phyloP scores from a whole-genome alignment of 148 eudicot species.

The Silene conica region DNA sequence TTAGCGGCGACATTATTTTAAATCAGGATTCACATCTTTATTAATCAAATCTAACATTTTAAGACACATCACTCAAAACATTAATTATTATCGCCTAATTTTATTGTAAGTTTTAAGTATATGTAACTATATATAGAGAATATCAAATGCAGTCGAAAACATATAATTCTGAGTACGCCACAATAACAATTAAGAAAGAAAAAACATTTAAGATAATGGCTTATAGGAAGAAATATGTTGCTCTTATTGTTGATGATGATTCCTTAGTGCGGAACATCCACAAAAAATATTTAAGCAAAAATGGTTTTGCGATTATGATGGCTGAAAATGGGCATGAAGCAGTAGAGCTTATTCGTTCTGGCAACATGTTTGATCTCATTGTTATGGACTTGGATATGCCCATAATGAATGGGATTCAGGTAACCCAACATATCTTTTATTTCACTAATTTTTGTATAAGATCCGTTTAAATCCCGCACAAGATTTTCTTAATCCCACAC shows the following conservation, averaged over 20 bases:
- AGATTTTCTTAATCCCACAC: too few species aligned
- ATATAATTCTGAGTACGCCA: not conserved
- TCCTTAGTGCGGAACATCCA: not conserved
- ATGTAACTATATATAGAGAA: not conserved
- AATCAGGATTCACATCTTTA: too few species aligned
- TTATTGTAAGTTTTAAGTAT: not conserved
- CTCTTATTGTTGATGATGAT: slow-evolving; percentile 26
- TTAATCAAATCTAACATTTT: too few species aligned
- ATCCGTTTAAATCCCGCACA: too few species aligned
- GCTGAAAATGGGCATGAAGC: slow-evolving; percentile 22
- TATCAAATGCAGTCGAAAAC: not conserved
- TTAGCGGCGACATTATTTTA: too few species aligned
- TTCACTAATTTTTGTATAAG: too few species aligned
- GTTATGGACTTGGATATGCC: slow-evolving; percentile 28
- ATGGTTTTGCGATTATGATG: slow-evolving; percentile 9
- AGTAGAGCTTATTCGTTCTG: slow-evolving; percentile 6
- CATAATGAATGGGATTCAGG: slow-evolving; percentile 26
- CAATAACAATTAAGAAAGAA: not conserved
- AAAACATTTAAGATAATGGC: not conserved
- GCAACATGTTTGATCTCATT: slow-evolving; percentile 12
- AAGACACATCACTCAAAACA: not conserved
- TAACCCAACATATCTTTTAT: too few species aligned
- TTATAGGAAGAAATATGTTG: slow-evolving; percentile 4
- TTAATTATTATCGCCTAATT: not conserved
- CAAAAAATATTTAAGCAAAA: slow-evolving; percentile 8